phyloP scores from a whole-genome alignment of 345 rosid species.

The Populus pruinosa region DNA sequence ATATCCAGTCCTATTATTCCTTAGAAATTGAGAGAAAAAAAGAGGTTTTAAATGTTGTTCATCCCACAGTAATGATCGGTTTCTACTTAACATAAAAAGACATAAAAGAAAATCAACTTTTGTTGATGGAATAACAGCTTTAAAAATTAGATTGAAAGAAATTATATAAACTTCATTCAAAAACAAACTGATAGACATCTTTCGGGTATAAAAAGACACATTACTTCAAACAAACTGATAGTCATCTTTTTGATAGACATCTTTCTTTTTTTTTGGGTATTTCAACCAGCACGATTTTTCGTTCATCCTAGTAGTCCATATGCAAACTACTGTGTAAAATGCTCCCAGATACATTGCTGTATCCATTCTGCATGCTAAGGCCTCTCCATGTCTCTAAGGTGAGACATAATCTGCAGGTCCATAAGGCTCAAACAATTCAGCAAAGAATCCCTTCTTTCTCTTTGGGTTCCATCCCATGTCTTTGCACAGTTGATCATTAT shows the following conservation, averaged over 20 bases:
- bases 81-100: neutral
- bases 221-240: too few species aligned
- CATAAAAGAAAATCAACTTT: too few species aligned
- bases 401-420: slow-evolving; percentile 38
- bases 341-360: neutral
- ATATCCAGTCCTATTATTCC: neutral
- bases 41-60: neutral
- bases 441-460: slow-evolving; percentile 34
- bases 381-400: slow-evolving; percentile 1
- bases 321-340: neutral
- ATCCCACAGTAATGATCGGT: neutral
- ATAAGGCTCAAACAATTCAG: slow-evolving; percentile 39
- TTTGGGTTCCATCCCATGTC: slow-evolving; percentile 29
- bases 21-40: neutral
- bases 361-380: neutral
- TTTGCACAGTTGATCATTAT: neutral
- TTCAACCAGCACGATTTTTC: too few species aligned
- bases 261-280: too few species aligned
- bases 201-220: neutral
- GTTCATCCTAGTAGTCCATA: neutral
- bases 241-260: too few species aligned
- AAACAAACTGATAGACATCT: neutral
- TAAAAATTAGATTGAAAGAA: too few species aligned
- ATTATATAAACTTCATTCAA: too few species aligned
- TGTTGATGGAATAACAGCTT: too few species aligned